phyloP scores from a whole-genome alignment of 2,329 filamentous ascomycete genomes.

The Diaporthe velutina region DNA sequence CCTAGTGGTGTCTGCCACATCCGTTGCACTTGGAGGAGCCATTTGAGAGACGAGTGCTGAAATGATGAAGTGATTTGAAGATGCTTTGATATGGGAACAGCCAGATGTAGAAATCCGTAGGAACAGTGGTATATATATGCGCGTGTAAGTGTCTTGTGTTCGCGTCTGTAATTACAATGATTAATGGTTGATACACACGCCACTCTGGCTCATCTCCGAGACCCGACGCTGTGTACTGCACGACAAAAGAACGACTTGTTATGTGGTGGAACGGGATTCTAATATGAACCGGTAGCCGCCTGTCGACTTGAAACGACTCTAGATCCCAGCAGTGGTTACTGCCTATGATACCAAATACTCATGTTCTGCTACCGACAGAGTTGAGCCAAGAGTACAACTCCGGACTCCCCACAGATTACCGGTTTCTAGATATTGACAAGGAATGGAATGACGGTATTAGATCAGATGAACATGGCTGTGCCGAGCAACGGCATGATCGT shows the following conservation, averaged over 20 bases:
- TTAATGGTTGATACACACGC: neutral
- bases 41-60: neutral
- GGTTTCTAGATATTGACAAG: conserved; percentile 4
- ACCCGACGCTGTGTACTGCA: neutral
- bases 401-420: conserved; percentile 28
- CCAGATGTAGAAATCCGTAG: neutral
- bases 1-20: neutral
- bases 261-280: neutral
- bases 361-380: neutral
- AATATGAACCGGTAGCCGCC: neutral
- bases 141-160: neutral
- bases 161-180: neutral
- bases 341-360: neutral
- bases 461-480: conserved; percentile 27
- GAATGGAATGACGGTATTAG: neutral
- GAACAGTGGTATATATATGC: neutral
- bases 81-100: neutral
- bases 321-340: neutral
- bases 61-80: neutral
- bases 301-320: neutral
- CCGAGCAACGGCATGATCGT: neutral
- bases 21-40: conserved; percentile 23
- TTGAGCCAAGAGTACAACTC: neutral
- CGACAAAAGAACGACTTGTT: neutral
- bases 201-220: neutral